A percentile compares a stretch with the other conserved stretches of the same genome.
These are phyloP conservation scores for Pestalotiopsis sp. DNA, from an alignment of 2,329 filamentous ascomycete species.

Conservation along the genomic window DNA sequence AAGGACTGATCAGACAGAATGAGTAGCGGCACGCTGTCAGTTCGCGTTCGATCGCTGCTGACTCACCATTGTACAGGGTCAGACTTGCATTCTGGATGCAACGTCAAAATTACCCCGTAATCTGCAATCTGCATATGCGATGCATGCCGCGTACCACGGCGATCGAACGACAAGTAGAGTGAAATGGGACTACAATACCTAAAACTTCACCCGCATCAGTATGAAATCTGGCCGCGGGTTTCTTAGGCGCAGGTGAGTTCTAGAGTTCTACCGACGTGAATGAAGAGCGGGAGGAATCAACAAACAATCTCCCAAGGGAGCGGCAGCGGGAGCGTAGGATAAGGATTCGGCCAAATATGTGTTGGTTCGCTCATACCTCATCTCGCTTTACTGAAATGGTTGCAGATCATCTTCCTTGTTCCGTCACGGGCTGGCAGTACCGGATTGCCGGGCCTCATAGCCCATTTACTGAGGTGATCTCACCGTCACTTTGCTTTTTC, in stretches of 20 bases:
- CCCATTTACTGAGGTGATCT: background rate
- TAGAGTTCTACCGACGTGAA: no score
- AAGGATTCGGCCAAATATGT: conserved; percentile 3
- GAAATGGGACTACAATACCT: background rate
- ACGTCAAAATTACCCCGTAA: background rate
- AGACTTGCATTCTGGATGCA: background rate
- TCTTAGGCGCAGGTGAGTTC: no score
- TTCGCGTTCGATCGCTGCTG: background rate
- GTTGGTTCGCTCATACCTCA: conserved; percentile 1
- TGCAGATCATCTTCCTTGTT: conserved; percentile 6
- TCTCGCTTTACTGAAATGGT: background rate
- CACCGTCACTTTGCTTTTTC: background rate
- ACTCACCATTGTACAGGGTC: background rate
- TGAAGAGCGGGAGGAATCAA: background rate
- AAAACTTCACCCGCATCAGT: background rate
- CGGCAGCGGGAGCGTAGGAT: background rate
- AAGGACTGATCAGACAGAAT: background rate
- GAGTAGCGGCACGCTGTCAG: background rate
- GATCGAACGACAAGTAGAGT: background rate
- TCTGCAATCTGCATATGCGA: background rate
- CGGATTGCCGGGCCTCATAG: background rate
- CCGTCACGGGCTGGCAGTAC: background rate
- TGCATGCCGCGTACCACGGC: background rate
- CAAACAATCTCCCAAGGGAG: background rate
- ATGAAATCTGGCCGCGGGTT: no score